phyloP scores from a whole-genome alignment of 2,329 filamentous ascomycete species.

The Fusarium compactum region DNA sequence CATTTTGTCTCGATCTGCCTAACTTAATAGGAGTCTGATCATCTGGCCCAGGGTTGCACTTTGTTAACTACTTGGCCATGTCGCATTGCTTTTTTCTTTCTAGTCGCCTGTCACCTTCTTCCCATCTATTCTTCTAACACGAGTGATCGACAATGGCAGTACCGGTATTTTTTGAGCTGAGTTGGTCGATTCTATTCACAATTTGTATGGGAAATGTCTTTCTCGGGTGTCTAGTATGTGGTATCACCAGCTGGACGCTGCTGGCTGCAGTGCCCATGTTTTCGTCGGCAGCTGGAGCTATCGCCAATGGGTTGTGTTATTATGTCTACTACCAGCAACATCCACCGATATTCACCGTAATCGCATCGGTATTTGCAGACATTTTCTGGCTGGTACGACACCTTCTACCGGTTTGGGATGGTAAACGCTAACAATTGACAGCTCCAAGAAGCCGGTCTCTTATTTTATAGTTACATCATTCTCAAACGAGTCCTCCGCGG shows the following conservation, averaged over 20 bases:
- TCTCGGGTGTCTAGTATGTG: conserved; percentile 53
- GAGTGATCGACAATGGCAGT: conserved; percentile 21
- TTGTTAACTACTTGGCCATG: conserved; percentile 1
- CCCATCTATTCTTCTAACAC: background rate
- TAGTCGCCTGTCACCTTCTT: background rate
- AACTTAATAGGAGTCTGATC: conserved; percentile 15
- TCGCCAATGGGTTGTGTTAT: conserved; percentile 57
- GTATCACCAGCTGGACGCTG: conserved; percentile 54
- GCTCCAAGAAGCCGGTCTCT: conserved; percentile 59
- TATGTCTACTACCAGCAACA: conserved; percentile 54
- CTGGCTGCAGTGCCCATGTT: conserved; percentile 55
- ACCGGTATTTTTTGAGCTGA: conserved; percentile 54
- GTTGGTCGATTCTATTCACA: conserved; percentile 58
- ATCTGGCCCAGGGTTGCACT: background rate
- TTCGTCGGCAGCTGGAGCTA: conserved; percentile 52
- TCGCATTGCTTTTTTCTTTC: conserved; percentile 17
- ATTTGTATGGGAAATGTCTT: conserved; percentile 56
- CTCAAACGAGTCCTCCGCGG: conserved; percentile 62
- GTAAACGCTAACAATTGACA: conserved; percentile 10
- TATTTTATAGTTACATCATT: conserved; percentile 64
- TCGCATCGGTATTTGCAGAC: conserved; percentile 54
- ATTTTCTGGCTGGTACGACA: conserved; percentile 54
- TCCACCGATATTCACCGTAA: conserved; percentile 41
- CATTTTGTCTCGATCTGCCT: background rate
- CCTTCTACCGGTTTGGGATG: fast-evolving